phyloP scores from a whole-genome alignment of 1,284 basidiomycete genomes.

The Rhodofomes roseus region DNA sequence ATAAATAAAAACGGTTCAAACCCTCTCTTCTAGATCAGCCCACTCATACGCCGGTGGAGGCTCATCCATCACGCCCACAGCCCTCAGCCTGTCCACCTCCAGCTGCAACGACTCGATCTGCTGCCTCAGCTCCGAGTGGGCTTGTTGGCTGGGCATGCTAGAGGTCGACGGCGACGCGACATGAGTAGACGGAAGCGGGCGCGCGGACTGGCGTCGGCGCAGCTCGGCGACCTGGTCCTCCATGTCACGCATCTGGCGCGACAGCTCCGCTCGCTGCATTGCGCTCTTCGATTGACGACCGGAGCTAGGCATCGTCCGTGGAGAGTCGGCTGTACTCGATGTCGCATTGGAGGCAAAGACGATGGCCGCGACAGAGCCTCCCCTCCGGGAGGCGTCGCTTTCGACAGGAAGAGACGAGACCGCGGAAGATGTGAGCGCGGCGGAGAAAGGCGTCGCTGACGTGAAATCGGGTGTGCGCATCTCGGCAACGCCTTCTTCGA shows the following conservation, averaged over 20 bases:
- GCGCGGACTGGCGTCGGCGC: background rate
- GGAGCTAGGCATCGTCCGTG: background rate
- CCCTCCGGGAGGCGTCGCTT: background rate
- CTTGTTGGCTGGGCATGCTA: background rate
- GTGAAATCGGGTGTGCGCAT: background rate
- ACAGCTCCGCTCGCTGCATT: slow-evolving; percentile 1
- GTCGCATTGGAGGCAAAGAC: background rate
- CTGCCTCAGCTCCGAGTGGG: background rate
- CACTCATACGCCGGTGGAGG: slow-evolving; percentile 1
- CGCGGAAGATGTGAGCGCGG: background rate
- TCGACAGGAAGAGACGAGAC: background rate
- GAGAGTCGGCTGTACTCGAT: background rate
- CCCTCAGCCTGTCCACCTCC: slow-evolving; percentile 1
- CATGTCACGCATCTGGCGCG: slow-evolving; percentile 4
- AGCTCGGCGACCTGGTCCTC: slow-evolving; percentile 4
- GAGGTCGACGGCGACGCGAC: background rate
- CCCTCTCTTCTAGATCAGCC: background rate
- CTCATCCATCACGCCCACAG: background rate
- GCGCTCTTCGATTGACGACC: background rate
- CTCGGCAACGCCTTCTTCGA: background rate
- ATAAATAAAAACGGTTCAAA: background rate
- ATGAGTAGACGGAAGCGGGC: background rate
- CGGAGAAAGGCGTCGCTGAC: background rate
- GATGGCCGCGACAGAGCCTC: background rate
- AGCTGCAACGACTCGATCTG: slow-evolving; percentile 1